Conservation (phyloP, 2,329 filamentous ascomycete species). For the Trichoderma sp. region DNA sequence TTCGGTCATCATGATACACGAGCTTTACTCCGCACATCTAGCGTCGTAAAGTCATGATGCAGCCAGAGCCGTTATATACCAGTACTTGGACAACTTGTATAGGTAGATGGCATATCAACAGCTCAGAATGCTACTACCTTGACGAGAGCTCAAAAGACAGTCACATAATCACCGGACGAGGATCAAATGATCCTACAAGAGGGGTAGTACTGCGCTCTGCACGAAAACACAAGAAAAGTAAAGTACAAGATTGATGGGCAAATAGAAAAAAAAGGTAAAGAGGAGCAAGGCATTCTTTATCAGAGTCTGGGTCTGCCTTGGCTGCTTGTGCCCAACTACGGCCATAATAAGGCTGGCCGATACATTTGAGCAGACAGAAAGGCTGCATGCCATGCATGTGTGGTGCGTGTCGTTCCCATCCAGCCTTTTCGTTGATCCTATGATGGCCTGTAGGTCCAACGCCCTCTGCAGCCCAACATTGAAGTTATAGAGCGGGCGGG, state of each 20-base stretch:
- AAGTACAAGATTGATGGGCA: neutral
- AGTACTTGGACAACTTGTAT: neutral
- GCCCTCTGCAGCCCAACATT: neutral
- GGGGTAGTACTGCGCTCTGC: neutral
- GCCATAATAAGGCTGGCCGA: neutral
- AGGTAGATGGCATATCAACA: neutral
- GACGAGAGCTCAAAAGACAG: neutral
- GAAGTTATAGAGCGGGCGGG: neutral
- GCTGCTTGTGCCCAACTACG: neutral
- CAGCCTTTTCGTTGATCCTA: neutral
- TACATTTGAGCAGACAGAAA: neutral
- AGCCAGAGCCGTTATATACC: neutral
- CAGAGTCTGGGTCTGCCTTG: constrained; percentile 3
- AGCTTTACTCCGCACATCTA: neutral
- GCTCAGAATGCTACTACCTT: neutral
- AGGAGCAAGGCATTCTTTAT: neutral
- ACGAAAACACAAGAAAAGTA: neutral
- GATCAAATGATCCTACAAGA: neutral
- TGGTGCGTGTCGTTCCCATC: neutral
- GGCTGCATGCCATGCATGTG: neutral
- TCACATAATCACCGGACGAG: neutral
- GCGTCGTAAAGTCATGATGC: neutral
- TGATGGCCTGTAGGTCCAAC: neutral
- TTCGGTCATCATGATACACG: neutral
- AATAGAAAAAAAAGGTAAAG: neutral